Base-by-base conservation (phyloP, 805 yeast genomes). In the Phaffomyces thermotolerans region DNA sequence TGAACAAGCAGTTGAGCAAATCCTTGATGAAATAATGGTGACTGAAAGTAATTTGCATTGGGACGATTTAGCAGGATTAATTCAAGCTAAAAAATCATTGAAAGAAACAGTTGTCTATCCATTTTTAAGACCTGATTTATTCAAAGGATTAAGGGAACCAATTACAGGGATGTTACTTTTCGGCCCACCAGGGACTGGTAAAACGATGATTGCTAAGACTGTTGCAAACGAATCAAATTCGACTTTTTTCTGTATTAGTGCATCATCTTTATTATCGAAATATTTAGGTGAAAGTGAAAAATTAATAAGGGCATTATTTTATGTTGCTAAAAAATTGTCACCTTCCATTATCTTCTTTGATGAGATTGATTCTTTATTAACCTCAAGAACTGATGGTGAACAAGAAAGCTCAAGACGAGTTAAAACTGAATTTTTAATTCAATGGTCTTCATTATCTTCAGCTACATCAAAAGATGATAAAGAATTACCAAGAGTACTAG, bases 121-220 rank as follows among this genome's bases (percentile, higher is more conserved):
- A 22, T 90, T 91, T 58, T 65, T 93, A 51, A 73, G 98, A 41
- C 99, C 98, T 0, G 98, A 91, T 64, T 69, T 91, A 45, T 93
- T 91, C 60, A 76, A 78, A 46, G 98, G 97, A 0, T 67, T 91
- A 42, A 72, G 97, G 52, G 97, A 90, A 65, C 98, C 98, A 0
- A 90, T 95, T 0, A 68, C 95, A 46, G 98, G 98, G n/a, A 88
- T 93, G 95, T 70, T 91, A 18, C 65, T 91, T 35, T 91, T 89
- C 68, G 99, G 99, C 0, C 98, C 99, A 3, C 97, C 98, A 0
- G 99, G 99, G n/a, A 91, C 98, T 0, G 98, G 98, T 44, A 91
- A 93, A 59, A 90, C 97, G 1, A 90, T 91, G 98, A 73, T 91
- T 52, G 97, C 97, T 0, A 72, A 96, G 50, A 96, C 98, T 0